phyloP scores from a whole-genome alignment of 148 eudicot genomes.

The Arbutus unedo region DNA sequence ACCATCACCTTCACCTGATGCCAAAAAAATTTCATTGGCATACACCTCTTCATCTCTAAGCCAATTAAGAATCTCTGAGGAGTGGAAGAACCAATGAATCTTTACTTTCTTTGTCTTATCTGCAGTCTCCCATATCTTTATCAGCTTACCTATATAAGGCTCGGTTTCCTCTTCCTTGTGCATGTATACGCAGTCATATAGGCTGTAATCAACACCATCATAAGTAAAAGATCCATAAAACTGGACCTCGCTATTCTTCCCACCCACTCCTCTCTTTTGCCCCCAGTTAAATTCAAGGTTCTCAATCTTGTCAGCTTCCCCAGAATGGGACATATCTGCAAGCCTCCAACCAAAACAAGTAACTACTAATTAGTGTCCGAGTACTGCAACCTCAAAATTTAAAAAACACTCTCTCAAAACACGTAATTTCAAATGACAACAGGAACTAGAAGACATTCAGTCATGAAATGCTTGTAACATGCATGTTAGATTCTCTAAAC shows the following conservation, averaged over 20 bases:
- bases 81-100: conserved; percentile 69
- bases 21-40: conserved; percentile 62
- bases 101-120: conserved; percentile 46
- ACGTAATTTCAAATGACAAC: background rate
- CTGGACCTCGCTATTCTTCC: conserved; percentile 40
- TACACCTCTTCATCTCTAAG: conserved; percentile 26
- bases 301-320: conserved; percentile 21
- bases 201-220: conserved; percentile 51
- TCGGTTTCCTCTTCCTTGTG: conserved; percentile 43
- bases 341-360: conserved; percentile 10
- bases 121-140: conserved; percentile 53
- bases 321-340: conserved; percentile 22
- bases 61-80: conserved; percentile 53
- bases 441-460: background rate
- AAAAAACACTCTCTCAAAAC: background rate
- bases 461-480: background rate
- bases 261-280: conserved; percentile 48
- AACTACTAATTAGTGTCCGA: conserved; percentile 6
- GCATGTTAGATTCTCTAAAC: background rate
- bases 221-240: conserved; percentile 62
- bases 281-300: conserved; percentile 65
- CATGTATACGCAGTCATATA: conserved; percentile 62
- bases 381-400: conserved; percentile 1
- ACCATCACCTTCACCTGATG: conserved; percentile 58
- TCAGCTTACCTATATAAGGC: conserved; percentile 60